phyloP scores from a whole-genome alignment of 1,284 basidiomycete genomes.

The Fomitiporia mediterranea region DNA sequence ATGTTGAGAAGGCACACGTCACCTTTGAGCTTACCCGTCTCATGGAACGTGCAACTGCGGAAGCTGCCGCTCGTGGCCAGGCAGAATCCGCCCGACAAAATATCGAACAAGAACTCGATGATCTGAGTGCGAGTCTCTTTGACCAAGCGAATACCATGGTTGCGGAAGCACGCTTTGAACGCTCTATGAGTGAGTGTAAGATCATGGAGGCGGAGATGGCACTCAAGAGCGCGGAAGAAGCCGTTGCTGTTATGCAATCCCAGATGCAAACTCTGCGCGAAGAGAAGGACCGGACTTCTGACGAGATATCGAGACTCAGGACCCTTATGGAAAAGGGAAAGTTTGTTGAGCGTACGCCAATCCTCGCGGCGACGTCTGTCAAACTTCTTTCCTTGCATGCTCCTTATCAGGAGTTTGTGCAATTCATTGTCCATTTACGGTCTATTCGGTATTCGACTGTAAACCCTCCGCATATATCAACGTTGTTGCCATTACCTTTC shows the following conservation, averaged over 20 bases:
- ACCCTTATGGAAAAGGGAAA: conserved; percentile 62
- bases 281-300: conserved; percentile 58
- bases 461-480: conserved; percentile 60
- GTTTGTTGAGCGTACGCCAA: conserved; percentile 44
- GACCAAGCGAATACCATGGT: conserved; percentile 92
- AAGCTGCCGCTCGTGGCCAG: conserved; percentile 85
- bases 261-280: conserved; percentile 74
- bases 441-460: conserved; percentile 58
- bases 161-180: conserved; percentile 78
- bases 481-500: conserved; percentile 78
- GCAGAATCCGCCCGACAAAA: conserved; percentile 80
- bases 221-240: conserved; percentile 81
- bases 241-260: conserved; percentile 77
- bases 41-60: conserved; percentile 92
- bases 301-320: conserved; percentile 44
- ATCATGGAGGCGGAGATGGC: conserved; percentile 77
- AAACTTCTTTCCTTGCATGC: conserved; percentile 62
- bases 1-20: conserved; percentile 91
- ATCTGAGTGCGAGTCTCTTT: conserved; percentile 86
- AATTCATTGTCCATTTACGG: conserved; percentile 81
- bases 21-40: conserved; percentile 88
- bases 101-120: conserved; percentile 89
- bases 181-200: conserved; percentile 78
- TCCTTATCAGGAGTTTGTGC: conserved; percentile 83
- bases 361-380: conserved; percentile 25